Conservation (phyloP, 1,284 basidiomycete genomes). For the Tilletia walkeri region DNA sequence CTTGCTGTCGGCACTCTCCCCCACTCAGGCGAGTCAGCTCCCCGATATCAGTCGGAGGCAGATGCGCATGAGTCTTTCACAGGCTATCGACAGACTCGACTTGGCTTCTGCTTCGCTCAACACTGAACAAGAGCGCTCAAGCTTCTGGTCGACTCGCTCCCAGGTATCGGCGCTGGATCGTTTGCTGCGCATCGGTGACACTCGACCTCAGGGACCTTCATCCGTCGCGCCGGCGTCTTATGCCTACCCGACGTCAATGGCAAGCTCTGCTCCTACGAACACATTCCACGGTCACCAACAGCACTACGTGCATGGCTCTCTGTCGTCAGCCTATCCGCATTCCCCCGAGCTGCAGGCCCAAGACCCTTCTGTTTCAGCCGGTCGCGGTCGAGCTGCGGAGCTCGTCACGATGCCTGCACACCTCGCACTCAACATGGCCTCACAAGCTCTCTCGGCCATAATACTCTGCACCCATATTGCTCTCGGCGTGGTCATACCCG, state of each 20-base stretch:
- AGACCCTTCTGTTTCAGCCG: background rate
- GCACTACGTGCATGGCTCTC: background rate
- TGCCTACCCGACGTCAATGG: background rate
- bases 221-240: background rate
- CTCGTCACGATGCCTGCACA: constrained; percentile 5
- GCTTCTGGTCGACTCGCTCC: background rate
- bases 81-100: constrained; percentile 13
- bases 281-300: background rate
- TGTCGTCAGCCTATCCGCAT: background rate
- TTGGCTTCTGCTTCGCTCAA: background rate
- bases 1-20: constrained; percentile 12
- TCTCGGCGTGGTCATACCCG: background rate
- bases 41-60: constrained; percentile 10
- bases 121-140: background rate
- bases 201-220: background rate
- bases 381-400: background rate
- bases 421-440: background rate
- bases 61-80: constrained; percentile 14
- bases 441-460: constrained; percentile 6
- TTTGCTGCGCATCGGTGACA: background rate
- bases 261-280: background rate
- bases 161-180: constrained; percentile 11
- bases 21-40: background rate
- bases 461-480: constrained; percentile 9
- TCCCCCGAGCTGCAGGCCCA: background rate